Percentiles rank a stretch among this genome's conserved stretches.
Evolutionary conservation across 129 eudicot species (phyloP).

Genomic region (Flaveria brownii): DNA sequence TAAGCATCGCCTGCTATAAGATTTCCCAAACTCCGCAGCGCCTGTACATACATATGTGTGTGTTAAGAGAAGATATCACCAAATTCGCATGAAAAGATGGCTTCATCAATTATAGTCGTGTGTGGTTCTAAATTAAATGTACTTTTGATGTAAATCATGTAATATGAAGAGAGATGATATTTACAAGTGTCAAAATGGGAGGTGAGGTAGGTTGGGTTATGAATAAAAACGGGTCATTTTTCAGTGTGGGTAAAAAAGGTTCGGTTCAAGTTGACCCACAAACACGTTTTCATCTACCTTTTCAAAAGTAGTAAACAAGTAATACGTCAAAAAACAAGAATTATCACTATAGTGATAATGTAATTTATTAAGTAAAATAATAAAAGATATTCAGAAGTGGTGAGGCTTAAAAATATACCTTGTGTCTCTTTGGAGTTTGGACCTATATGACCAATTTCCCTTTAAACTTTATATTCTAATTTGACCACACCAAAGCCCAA

Average conservation of each 20-base stretch:
- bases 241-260: not conserved
- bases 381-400: not conserved
- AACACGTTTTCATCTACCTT: not conserved
- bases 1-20: constrained; percentile 90
- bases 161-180: not conserved
- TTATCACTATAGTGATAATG: not conserved
- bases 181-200: not conserved
- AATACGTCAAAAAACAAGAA: not conserved
- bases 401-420: not conserved
- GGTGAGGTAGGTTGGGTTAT: not conserved
- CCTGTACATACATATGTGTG: constrained; percentile 40
- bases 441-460: too few relatives aligned
- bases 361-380: not conserved
- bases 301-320: not conserved
- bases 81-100: constrained; percentile 15
- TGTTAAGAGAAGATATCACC: not conserved
- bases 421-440: not conserved
- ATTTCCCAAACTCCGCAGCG: constrained; percentile 89
- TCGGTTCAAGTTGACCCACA: not conserved
- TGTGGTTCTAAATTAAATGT: not conserved
- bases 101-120: constrained; percentile 2
- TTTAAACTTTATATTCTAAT: not conserved
- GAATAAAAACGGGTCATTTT: not conserved
- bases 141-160: not conserved
- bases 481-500: not conserved